These are phyloP conservation scores for Acer yangbiense DNA, from an alignment of 345 rosid species.

Conservation along the genomic window DNA sequence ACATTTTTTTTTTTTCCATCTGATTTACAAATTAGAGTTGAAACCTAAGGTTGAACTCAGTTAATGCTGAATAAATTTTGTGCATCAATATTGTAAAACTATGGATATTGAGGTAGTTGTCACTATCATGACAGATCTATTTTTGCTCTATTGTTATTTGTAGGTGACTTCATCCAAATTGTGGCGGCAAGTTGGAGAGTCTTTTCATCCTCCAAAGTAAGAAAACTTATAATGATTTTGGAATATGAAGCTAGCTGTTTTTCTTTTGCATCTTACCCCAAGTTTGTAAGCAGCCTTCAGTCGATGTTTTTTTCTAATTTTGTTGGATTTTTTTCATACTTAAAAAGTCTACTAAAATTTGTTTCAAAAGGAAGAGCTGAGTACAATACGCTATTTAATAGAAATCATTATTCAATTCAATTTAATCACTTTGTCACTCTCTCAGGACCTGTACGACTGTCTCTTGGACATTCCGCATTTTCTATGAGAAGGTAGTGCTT, in stretches of 20 bases:
- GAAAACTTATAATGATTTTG: constrained; percentile 18
- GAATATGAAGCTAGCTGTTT: background rate
- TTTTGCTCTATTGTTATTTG: constrained; percentile 29
- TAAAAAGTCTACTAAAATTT: background rate
- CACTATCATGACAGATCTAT: constrained; percentile 17
- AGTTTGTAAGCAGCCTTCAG: background rate
- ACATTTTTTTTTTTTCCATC: background rate
- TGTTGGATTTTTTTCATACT: constrained; percentile 1
- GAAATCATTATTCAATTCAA: constrained; percentile 2
- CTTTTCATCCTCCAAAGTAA: constrained; percentile 93
- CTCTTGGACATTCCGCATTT: constrained; percentile 89
- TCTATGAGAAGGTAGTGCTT: constrained; percentile 80
- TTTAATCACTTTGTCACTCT: constrained; percentile 15
- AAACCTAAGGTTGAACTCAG: background rate
- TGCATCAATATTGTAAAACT: background rate
- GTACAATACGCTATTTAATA: background rate
- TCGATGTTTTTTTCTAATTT: background rate
- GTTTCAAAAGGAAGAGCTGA: background rate
- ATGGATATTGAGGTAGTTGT: background rate
- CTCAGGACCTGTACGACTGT: constrained; percentile 92
- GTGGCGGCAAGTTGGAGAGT: constrained; percentile 94
- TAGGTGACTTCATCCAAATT: constrained; percentile 79
- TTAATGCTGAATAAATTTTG: constrained; percentile 3
- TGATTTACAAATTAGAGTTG: background rate
- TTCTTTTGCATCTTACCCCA: background rate